phyloP scores from a whole-genome alignment of 495 filamentous ascomycete species.

The Neurospora sp. region DNA sequence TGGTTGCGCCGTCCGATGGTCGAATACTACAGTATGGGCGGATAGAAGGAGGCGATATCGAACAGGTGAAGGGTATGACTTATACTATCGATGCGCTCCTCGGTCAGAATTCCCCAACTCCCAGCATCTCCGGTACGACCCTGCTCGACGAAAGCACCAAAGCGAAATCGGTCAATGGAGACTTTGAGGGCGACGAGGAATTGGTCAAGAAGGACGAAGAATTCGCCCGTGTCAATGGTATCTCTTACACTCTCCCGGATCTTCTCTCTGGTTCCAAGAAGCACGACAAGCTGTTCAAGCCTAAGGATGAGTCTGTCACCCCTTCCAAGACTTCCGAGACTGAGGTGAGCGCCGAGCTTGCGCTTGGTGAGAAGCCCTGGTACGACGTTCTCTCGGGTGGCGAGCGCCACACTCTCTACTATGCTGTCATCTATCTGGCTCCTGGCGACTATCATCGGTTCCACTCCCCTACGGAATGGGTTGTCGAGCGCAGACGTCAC shows the following conservation, averaged over 20 bases:
- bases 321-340: conserved; percentile 60
- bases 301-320: conserved; percentile 38
- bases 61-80: conserved; percentile 97
- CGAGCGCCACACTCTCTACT: conserved; percentile 65
- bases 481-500: conserved; percentile 81
- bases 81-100: conserved; percentile 91
- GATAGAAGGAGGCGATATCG: conserved; percentile 89
- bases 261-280: conserved; percentile 65
- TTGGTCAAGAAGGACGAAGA: conserved; percentile 71
- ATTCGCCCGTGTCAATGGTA: conserved; percentile 93
- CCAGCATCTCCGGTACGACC: conserved; percentile 25
- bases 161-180: neutral
- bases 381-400: conserved; percentile 53
- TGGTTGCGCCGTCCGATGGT: conserved; percentile 84
- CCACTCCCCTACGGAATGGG: conserved; percentile 90
- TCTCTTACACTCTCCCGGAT: conserved; percentile 86
- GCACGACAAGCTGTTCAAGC: conserved; percentile 21
- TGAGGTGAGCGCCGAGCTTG: conserved; percentile 76
- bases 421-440: conserved; percentile 93
- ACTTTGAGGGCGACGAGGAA: conserved; percentile 41
- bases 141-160: conserved; percentile 8
- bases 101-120: conserved; percentile 47
- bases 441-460: conserved; percentile 98
- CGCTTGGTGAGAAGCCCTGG: conserved; percentile 65
- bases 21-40: conserved; percentile 83